Conservation (phyloP, 2,329 filamentous ascomycete genomes). For the Phyllosticta citrichinensis region DNA sequence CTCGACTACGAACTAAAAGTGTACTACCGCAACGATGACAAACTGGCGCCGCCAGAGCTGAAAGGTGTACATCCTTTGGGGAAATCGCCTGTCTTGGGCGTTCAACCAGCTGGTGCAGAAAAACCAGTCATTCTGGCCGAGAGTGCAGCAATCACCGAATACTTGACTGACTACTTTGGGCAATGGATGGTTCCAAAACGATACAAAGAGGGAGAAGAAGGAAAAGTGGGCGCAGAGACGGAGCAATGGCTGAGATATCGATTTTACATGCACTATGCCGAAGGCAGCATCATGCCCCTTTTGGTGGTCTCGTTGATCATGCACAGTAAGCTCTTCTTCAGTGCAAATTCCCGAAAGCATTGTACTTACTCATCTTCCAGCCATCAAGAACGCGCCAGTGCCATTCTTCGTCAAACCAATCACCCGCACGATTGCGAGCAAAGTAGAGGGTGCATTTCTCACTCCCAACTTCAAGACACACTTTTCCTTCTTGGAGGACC, state of each 20-base stretch:
- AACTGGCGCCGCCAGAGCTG: slow-evolving; percentile 65
- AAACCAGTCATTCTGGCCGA: slow-evolving; percentile 63
- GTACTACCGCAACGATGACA: slow-evolving; percentile 58
- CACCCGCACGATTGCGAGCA: slow-evolving; percentile 43
- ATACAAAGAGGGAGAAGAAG: slow-evolving; percentile 45
- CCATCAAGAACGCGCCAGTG: slow-evolving; percentile 42
- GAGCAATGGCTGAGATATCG: slow-evolving; percentile 51
- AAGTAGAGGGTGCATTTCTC: slow-evolving; percentile 36
- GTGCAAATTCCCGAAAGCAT: not conserved
- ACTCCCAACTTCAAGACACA: slow-evolving; percentile 38
- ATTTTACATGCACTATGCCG: slow-evolving; percentile 73
- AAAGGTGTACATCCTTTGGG: slow-evolving; percentile 74
- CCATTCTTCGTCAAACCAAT: slow-evolving; percentile 63
- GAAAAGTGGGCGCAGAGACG: slow-evolving; percentile 46
- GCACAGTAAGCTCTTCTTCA: slow-evolving; percentile 33
- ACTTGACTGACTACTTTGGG: slow-evolving; percentile 61
- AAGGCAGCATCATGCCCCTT: slow-evolving; percentile 71
- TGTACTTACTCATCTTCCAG: slow-evolving; percentile 16
- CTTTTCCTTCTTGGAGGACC: slow-evolving; percentile 42
- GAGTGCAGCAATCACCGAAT: slow-evolving; percentile 71
- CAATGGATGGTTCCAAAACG: slow-evolving; percentile 41
- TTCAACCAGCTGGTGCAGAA: slow-evolving; percentile 41
- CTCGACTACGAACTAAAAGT: slow-evolving; percentile 70
- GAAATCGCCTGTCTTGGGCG: slow-evolving; percentile 69
- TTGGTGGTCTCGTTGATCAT: slow-evolving; percentile 57